These are phyloP conservation scores for Gynochthodes officinalis DNA, from an alignment of 257 asterid species.

Conservation along the genomic window DNA sequence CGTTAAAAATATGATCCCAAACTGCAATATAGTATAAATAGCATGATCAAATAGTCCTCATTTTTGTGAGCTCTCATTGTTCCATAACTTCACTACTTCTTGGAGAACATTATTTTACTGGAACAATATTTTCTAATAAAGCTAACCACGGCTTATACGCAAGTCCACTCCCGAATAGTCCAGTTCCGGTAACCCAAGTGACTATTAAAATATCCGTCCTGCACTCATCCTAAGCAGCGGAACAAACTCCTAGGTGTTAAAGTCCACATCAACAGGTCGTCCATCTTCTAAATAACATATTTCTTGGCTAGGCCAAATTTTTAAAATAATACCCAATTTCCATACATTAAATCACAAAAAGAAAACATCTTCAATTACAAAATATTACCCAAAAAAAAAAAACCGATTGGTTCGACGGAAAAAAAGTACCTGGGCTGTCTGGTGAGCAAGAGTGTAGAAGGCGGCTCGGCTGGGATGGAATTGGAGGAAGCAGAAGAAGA, in stretches of 20 bases:
- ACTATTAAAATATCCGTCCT: too few species aligned
- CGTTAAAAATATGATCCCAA: background rate
- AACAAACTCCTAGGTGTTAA: too few species aligned
- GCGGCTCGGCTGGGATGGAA: slow-evolving; percentile 30
- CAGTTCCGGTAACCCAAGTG: too few species aligned
- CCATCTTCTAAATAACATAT: too few species aligned
- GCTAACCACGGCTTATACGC: background rate
- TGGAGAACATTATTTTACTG: too few species aligned
- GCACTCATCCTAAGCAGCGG: too few species aligned
- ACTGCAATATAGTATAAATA: background rate
- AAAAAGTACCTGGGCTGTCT: slow-evolving; percentile 48
- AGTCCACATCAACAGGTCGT: too few species aligned
- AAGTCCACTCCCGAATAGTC: background rate
- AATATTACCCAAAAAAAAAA: background rate
- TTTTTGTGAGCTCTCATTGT: too few species aligned
- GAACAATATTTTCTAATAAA: too few species aligned
- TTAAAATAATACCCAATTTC: too few species aligned
- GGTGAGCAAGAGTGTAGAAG: slow-evolving; percentile 40
- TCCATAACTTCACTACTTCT: background rate
- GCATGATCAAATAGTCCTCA: background rate
- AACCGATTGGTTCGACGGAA: background rate
- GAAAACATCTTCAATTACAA: background rate
- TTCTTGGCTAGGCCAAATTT: too few species aligned
- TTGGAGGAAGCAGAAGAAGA: slow-evolving; percentile 33
- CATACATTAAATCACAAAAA: background rate